A percentile compares a stretch with the other conserved stretches of the same genome.
Conservation (phyloP, 345 rosid genomes). For the Aquilaria sinensis region DNA sequence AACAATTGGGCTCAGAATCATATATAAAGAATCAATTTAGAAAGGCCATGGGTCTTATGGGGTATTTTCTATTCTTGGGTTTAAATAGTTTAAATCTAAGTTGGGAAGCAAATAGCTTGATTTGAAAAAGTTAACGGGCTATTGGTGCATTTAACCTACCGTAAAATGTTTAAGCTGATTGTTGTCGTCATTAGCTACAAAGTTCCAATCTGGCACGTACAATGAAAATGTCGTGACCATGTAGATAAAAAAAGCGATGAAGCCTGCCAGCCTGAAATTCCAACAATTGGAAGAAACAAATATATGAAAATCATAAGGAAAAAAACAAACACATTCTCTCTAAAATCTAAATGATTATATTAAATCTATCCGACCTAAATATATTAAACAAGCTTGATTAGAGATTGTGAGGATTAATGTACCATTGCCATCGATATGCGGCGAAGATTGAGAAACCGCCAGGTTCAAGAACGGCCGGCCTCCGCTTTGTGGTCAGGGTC, state of each 20-base stretch:
- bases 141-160: too few species aligned
- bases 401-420: neutral
- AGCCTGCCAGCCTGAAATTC: slow-evolving; percentile 42
- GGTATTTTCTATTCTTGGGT: too few species aligned
- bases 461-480: slow-evolving; percentile 34
- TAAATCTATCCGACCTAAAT: too few species aligned
- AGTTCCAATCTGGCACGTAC: slow-evolving; percentile 65
- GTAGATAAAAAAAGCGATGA: slow-evolving; percentile 44
- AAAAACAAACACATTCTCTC: neutral
- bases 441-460: slow-evolving; percentile 43
- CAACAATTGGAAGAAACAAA: neutral
- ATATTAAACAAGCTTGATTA: too few species aligned
- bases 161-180: too few species aligned
- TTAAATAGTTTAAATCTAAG: too few species aligned
- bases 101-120: too few species aligned
- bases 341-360: too few species aligned
- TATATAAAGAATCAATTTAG: too few species aligned
- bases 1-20: too few species aligned
- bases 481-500: slow-evolving; percentile 39
- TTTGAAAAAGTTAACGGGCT: too few species aligned
- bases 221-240: slow-evolving; percentile 43
- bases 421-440: slow-evolving; percentile 65
- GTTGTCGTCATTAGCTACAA: slow-evolving; percentile 5
- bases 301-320: neutral
- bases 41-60: too few species aligned